phyloP scores from a whole-genome alignment of 371 early-diverging fungal species.

The Homolaphlyctis polyrhiza region DNA sequence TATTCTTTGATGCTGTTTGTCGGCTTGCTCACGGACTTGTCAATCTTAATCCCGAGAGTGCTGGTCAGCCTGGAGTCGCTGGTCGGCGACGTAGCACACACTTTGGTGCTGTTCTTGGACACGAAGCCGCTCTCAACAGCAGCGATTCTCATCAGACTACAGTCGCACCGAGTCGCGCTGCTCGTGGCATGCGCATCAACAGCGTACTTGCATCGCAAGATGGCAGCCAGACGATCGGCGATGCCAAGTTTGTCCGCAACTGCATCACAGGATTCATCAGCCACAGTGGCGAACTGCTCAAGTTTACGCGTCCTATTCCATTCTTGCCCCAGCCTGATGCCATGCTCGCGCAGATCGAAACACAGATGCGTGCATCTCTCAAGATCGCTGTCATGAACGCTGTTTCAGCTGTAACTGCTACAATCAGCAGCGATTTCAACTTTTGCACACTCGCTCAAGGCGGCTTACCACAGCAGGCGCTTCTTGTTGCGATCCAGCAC shows the following conservation, averaged over 20 bases:
- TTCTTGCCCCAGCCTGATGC: neutral
- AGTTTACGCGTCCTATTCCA: conserved; percentile 6
- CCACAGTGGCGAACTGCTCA: neutral
- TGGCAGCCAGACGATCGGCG: no score
- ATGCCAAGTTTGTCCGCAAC: no score
- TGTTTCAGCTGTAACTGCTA: neutral
- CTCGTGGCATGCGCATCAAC: no score
- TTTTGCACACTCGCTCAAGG: neutral
- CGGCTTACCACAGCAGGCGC: neutral
- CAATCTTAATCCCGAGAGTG: no score
- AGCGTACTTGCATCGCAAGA: no score
- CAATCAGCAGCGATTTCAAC: neutral
- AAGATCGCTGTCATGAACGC: neutral
- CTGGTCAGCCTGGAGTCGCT: no score
- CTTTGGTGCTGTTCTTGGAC: no score
- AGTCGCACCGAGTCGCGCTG: no score
- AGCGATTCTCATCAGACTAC: no score
- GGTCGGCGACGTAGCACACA: no score
- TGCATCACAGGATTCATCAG: conserved; percentile 5
- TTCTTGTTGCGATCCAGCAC: neutral
- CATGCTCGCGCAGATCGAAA: neutral
- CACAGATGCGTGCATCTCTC: neutral
- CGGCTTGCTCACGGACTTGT: neutral
- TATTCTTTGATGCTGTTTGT: conserved; percentile 34
- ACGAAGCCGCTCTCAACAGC: no score